Evolutionary conservation across 495 filamentous ascomycete genomes (phyloP).

Genomic region (Cudoniella acicularis): DNA sequence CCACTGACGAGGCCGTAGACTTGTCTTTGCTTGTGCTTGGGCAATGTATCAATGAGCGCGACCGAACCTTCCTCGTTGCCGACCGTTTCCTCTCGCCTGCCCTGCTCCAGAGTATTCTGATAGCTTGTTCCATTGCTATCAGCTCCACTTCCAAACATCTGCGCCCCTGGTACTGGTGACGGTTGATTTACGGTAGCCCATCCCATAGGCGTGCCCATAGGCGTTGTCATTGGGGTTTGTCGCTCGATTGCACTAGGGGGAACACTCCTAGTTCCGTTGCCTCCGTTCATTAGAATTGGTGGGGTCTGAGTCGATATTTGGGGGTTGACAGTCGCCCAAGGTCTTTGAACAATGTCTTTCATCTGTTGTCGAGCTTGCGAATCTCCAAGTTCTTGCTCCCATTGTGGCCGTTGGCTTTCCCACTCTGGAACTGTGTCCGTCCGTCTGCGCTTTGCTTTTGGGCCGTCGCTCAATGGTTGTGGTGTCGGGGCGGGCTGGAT

Average conservation of each 20-base stretch:
- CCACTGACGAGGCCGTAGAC: conserved; percentile 24
- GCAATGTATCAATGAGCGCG: conserved; percentile 23
- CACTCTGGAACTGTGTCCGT: conserved; percentile 17
- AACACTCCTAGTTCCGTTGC: neutral
- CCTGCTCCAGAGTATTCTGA: conserved; percentile 10
- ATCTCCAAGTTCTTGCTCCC: conserved; percentile 17
- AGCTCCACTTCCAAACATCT: neutral
- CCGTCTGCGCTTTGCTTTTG: conserved; percentile 16
- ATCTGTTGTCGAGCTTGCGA: conserved; percentile 16
- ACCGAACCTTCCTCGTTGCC: conserved; percentile 12
- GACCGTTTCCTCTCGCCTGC: conserved; percentile 14
- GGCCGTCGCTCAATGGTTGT: conserved; percentile 2
- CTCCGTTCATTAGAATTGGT: conserved; percentile 4
- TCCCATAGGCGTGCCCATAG: neutral
- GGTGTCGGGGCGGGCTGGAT: neutral
- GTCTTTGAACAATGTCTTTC: conserved; percentile 15
- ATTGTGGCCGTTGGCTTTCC: conserved; percentile 20
- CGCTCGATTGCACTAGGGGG: neutral
- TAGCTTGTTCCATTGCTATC: neutral
- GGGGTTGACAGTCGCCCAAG: conserved; percentile 22
- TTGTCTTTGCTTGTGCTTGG: conserved; percentile 25
- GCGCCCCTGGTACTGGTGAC: neutral
- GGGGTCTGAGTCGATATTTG: neutral
- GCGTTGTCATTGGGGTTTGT: neutral
- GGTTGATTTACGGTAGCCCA: conserved; percentile 25